Evolutionary conservation across 768 basidiomycete species (phyloP).

Genomic region (Boletus edulis): DNA sequence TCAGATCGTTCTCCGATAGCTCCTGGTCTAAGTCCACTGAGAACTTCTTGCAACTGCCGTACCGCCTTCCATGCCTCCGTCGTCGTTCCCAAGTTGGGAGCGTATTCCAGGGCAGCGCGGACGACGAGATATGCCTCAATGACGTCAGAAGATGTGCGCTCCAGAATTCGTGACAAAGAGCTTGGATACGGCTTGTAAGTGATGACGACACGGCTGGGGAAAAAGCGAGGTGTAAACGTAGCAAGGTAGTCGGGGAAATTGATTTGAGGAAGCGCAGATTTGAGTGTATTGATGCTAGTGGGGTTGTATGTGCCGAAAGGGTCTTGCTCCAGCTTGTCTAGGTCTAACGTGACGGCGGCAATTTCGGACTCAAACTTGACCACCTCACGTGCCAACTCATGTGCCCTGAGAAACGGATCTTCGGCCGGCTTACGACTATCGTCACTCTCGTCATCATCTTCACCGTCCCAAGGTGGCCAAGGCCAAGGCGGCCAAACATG

Average conservation of each 20-base stretch:
- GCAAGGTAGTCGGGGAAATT: conserved; percentile 86
- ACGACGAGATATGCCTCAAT: conserved; percentile 86
- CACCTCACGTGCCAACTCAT: conserved; percentile 65
- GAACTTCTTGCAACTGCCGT: conserved; percentile 62
- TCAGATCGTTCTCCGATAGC: conserved; percentile 80
- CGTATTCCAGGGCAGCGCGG: conserved; percentile 67
- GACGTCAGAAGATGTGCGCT: conserved; percentile 62
- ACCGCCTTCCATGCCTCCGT: conserved; percentile 81
- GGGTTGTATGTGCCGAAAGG: conserved; percentile 92
- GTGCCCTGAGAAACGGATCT: conserved; percentile 45
- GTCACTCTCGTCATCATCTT: conserved; percentile 47
- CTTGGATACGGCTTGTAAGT: conserved; percentile 76
- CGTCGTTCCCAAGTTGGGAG: conserved; percentile 67
- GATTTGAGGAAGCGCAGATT: conserved; percentile 67
- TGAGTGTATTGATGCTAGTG: conserved; percentile 64
- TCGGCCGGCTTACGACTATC: conserved; percentile 35
- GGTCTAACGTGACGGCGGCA: conserved; percentile 76
- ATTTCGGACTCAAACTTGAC: conserved; percentile 77
- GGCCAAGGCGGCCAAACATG: conserved; percentile 76
- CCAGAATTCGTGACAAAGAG: conserved; percentile 67
- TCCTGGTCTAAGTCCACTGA: conserved; percentile 86
- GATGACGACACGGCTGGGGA: conserved; percentile 74
- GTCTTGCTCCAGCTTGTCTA: conserved; percentile 74
- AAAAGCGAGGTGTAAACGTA: conserved; percentile 74
- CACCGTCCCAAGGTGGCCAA: conserved; percentile 82